Evolutionary conservation across 148 eudicot genomes (phyloP).

Genomic region (Hydrangea macrophylla): DNA sequence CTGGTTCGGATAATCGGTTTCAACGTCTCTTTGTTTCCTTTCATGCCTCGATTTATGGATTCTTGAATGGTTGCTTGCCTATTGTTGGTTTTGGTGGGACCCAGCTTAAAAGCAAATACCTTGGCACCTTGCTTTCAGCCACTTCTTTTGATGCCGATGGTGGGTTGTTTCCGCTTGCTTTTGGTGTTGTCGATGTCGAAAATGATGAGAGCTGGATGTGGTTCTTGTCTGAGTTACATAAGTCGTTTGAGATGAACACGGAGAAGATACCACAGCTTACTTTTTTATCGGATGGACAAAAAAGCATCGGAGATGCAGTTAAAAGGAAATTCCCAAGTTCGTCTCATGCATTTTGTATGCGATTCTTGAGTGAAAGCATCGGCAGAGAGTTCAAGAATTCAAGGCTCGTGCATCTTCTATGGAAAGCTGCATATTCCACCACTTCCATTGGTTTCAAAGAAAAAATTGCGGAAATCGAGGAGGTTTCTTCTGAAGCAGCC

Average conservation of each 20-base stretch:
- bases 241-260: constrained; percentile 44
- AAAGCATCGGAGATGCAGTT: constrained; percentile 38
- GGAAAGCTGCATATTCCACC: constrained; percentile 56
- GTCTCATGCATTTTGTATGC: constrained; percentile 52
- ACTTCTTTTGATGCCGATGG: constrained; percentile 62
- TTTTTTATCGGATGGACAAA: constrained; percentile 46
- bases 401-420: constrained; percentile 48
- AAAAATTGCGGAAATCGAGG: constrained; percentile 49
- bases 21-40: constrained; percentile 57
- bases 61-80: constrained; percentile 59
- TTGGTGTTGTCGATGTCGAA: constrained; percentile 54
- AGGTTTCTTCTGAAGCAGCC: constrained; percentile 54
- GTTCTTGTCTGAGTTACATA: constrained; percentile 55
- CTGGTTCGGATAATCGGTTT: constrained; percentile 46
- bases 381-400: constrained; percentile 53
- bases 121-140: constrained; percentile 58
- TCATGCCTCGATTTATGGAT: constrained; percentile 54
- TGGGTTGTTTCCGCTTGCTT: constrained; percentile 59
- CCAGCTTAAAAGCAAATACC: constrained; percentile 55
- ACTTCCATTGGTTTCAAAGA: constrained; percentile 36
- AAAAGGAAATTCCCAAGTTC: constrained; percentile 41
- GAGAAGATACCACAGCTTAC: constrained; percentile 46
- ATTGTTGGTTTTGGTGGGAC: constrained; percentile 50
- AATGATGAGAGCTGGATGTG: constrained; percentile 66
- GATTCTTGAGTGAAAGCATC: constrained; percentile 45